Evolutionary conservation across 257 asterid genomes (phyloP).

Genomic region (Gardenia jasminoides): DNA sequence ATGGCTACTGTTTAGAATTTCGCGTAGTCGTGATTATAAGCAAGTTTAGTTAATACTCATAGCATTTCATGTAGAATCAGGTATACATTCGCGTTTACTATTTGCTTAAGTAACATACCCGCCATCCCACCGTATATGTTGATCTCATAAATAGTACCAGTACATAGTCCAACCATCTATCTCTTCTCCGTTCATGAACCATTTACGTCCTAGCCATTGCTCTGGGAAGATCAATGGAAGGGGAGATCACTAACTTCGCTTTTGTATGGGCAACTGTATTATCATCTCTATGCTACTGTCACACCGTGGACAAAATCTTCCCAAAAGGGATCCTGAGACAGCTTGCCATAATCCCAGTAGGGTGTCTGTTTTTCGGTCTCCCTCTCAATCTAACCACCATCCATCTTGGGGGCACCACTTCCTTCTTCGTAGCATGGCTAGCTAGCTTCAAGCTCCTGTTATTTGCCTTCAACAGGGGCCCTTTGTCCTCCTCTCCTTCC

Average conservation of each 20-base stretch:
- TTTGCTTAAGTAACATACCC: too few species aligned
- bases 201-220: too few species aligned
- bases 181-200: background rate
- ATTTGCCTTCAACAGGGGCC: constrained; percentile 48
- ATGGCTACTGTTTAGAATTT: too few species aligned
- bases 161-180: too few species aligned
- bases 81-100: too few species aligned
- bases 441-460: constrained; percentile 49
- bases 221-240: constrained; percentile 31
- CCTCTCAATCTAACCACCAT: constrained; percentile 52
- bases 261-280: constrained; percentile 46
- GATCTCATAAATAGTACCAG: too few species aligned
- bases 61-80: too few species aligned
- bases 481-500: constrained; percentile 34
- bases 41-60: too few species aligned
- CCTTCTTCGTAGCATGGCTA: constrained; percentile 60
- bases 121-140: too few species aligned
- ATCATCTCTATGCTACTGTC: constrained; percentile 44
- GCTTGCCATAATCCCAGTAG: constrained; percentile 41
- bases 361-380: constrained; percentile 36
- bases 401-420: constrained; percentile 43
- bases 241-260: constrained; percentile 44
- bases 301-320: constrained; percentile 22
- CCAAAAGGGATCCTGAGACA: constrained; percentile 28
- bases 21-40: too few species aligned